phyloP scores from a whole-genome alignment of 345 rosid species.

The Hibiscus trionum region DNA sequence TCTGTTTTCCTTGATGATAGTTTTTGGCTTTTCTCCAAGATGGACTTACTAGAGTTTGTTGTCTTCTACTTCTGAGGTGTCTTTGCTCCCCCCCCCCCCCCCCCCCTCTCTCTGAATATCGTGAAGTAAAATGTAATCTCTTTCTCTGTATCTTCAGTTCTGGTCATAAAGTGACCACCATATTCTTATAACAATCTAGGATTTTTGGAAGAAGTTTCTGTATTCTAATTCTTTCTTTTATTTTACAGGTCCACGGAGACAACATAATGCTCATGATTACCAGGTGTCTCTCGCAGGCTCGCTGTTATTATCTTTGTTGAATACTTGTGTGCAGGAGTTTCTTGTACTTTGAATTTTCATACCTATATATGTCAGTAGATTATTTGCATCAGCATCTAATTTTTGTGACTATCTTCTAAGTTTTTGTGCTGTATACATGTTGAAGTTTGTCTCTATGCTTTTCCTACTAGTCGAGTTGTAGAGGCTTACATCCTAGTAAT shows the following conservation, averaged over 20 bases:
- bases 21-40: not conserved
- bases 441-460: not conserved
- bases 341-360: not conserved
- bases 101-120: not conserved
- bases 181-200: not conserved
- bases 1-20: not conserved
- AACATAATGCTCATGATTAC: constrained; percentile 41
- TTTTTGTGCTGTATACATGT: not conserved
- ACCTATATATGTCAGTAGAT: not conserved
- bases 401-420: not conserved
- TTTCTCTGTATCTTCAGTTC: not conserved
- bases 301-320: not conserved
- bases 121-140: not conserved
- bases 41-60: not conserved
- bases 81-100: not conserved
- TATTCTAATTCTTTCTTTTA: not conserved
- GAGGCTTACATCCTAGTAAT: not conserved
- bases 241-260: constrained; percentile 51
- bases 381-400: not conserved
- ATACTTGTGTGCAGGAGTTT: not conserved
- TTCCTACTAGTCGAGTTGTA: not conserved
- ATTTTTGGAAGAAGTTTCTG: constrained; percentile 5
- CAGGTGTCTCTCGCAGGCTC: constrained; percentile 37
- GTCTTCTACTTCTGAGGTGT: not conserved
- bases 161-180: not conserved